Base-by-base conservation (phyloP, 345 rosid species). In the Salix exigua region DNA sequence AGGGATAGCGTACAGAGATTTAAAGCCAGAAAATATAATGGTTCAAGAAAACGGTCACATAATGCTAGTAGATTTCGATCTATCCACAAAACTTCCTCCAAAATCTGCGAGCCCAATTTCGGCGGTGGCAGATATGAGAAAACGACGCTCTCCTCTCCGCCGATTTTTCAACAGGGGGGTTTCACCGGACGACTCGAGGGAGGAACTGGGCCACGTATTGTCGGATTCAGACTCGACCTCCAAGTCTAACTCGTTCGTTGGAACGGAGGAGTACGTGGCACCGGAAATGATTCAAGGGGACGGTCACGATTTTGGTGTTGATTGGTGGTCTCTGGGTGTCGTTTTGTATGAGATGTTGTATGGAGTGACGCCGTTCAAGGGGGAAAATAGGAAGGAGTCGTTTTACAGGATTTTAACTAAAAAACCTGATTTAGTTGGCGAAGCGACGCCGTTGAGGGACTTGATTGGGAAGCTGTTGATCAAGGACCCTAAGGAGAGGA, bases 1-100 rank as follows among this genome's bases (percentile, higher is more conserved):
- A 72, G 97, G 97, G 35, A 89, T 94, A 30, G 97, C 88, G 0
- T 94, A 92, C 81, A 80, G 98, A 71, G 98, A 94, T 86, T 76
- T 94, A 69, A 94, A 94, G 79, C 98, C 97, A 5, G 97, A 94
- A 28, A 94, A 94, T 76, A 80, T 94, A 11, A 80, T 92, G 91
- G 88, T 94, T 62, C 98, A 92, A 74, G 95, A 88, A 65, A 85
- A 82, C 61, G 97, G 98, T 72, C 98, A 94, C 80, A 73, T 94
- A 71, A 94, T 94, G 98, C 89, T 94, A 9, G 94, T 94, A 13
- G 98, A 94, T 83, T 94, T 92, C 81, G 98, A 94, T 76, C 97
- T 94, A 74, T 94, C 98, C 35, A 88, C 90, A 16, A 87, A 88
- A 38, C 93, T 94, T 4, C 14, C 89, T 35, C 84, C 91, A 0